Percentiles rank a stretch among this genome's conserved stretches.
phyloP scores from a whole-genome alignment of 768 basidiomycete genomes.

The Auricularia sp. region DNA sequence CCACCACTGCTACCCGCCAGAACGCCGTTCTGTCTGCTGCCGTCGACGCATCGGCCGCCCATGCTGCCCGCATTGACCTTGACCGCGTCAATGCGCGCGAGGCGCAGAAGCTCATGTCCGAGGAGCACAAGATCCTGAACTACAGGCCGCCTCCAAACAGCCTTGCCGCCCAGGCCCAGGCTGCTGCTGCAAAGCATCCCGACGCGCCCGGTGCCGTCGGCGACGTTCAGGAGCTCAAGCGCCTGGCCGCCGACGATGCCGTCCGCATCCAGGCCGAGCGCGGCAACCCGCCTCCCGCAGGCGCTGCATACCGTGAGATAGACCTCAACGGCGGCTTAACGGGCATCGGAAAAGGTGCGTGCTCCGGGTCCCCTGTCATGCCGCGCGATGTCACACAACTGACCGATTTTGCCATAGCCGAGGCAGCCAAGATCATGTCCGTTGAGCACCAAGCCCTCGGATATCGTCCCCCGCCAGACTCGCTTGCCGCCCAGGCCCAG shows the following conservation, averaged over 20 bases:
- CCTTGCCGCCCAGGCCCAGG: constrained; percentile 19
- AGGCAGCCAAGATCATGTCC: constrained; percentile 21
- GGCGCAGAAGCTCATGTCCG: neutral
- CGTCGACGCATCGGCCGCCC: neutral
- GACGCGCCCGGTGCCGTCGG: neutral
- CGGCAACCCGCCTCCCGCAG: neutral
- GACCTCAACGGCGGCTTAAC: neutral
- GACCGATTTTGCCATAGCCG: neutral
- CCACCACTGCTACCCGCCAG: neutral
- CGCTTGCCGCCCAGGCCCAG: constrained; percentile 27
- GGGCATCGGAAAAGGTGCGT: neutral
- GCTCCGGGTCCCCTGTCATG: too few species aligned
- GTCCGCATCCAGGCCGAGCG: neutral
- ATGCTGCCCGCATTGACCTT: neutral
- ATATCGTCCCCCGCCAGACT: constrained; percentile 26
- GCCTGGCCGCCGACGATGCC: neutral
- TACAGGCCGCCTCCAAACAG: constrained; percentile 19
- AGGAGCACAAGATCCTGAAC: constrained; percentile 11
- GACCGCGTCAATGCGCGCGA: neutral
- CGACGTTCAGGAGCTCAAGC: neutral
- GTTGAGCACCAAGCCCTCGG: constrained; percentile 28
- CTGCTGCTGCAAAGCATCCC: constrained; percentile 7
- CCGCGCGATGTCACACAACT: neutral
- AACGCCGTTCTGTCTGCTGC: neutral
- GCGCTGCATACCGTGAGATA: neutral